Evolutionary conservation across 352 stramenopile species (phyloP).

Genomic region (Phytopythium boreale): DNA sequence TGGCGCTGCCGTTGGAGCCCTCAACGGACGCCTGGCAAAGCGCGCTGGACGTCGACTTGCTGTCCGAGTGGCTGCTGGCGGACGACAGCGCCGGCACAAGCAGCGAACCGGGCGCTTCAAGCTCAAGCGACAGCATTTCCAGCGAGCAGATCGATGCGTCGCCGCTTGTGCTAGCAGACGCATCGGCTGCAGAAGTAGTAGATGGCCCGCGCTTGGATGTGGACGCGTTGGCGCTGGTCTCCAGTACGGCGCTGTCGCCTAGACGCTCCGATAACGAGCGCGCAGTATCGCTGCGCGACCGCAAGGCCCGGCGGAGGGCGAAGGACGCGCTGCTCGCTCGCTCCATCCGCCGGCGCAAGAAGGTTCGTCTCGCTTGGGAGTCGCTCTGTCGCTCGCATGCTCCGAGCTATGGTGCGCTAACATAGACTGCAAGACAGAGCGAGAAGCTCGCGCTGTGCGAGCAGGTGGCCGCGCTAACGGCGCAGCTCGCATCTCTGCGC

Average conservation of each 20-base stretch:
- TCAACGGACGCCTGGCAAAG: not conserved
- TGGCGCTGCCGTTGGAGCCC: not conserved
- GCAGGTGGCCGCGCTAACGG: not conserved
- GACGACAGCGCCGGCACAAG: not conserved
- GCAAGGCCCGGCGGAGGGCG: not conserved
- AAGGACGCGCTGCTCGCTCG: not conserved
- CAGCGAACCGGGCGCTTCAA: too few species aligned
- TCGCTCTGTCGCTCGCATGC: too few species aligned
- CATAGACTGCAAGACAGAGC: not conserved
- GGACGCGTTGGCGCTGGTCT: not conserved
- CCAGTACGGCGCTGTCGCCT: not conserved
- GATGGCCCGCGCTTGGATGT: not conserved
- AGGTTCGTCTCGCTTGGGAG: not conserved
- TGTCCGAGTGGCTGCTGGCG: not conserved
- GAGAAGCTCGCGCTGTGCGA: not conserved
- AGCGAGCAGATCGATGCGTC: too few species aligned
- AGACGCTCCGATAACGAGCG: not conserved
- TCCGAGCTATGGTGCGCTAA: too few species aligned
- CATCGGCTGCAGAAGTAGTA: not conserved
- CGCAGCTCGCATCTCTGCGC: not conserved
- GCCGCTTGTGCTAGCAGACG: too few species aligned
- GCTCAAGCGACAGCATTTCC: not conserved
- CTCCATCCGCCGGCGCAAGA: not conserved
- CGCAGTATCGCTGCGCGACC: not conserved
- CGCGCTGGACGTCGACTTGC: not conserved